Evolutionary conservation across 371 early-diverging fungal species (phyloP), one percentile per base, ranked within the genome.

Genomic region (Zychaea mexicana): DNA sequence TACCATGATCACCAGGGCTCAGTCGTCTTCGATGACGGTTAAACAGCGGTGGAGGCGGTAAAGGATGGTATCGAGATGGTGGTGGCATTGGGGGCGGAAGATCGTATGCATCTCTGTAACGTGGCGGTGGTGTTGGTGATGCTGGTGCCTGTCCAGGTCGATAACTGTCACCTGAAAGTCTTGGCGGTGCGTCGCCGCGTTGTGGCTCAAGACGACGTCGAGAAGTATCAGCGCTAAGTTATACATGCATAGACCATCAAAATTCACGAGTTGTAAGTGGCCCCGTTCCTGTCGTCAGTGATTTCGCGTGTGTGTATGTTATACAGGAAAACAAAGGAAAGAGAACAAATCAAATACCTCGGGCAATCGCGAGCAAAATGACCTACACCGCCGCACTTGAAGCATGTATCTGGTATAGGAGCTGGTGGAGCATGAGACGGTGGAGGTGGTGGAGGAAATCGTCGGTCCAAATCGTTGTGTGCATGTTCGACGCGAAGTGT

Each of bases 281-380:
- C n/a, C n/a, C n/a, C n/a, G n/a, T n/a, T n/a, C n/a, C n/a, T n/a
- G n/a, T n/a, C n/a, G n/a, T n/a, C n/a, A n/a, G n/a, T n/a, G n/a
- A n/a, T n/a, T n/a, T n/a, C n/a, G n/a, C n/a, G n/a, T n/a, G n/a
- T n/a, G n/a, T n/a, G n/a, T n/a, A n/a, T n/a, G n/a, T n/a, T n/a
- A n/a, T n/a, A n/a, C n/a, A n/a, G n/a, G n/a, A n/a, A n/a, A n/a
- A n/a, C n/a, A n/a, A n/a, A n/a, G n/a, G n/a, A n/a, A n/a, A n/a
- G n/a, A n/a, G n/a, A n/a, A n/a, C n/a, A n/a, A n/a, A n/a, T n/a
- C n/a, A n/a, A n/a, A n/a, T n/a, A 49, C 49, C 49, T 49, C 21
- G 49, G 49, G n/a, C 49, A 49, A 49, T 49, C 49, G 24, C 49
- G 49, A 19, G 49, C 49, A 49, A 49, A 22, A 24, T 49, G 49